Base-by-base conservation (phyloP, 1,284 basidiomycete genomes). In the Ustilago nuda region DNA sequence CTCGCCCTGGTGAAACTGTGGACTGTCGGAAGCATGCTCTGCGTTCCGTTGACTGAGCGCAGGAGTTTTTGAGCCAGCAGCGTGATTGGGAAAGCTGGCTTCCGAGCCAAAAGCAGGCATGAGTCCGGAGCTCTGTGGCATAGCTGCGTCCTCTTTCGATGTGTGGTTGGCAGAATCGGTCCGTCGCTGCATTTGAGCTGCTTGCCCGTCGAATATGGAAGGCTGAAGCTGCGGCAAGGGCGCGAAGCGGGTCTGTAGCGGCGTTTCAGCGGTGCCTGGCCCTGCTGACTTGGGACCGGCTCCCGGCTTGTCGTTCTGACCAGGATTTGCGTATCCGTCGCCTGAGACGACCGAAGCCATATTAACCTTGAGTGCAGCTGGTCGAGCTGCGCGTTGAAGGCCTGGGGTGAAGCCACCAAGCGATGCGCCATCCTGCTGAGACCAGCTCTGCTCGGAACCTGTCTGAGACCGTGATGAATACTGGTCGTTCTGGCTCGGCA, bases 81-180 rank as follows among this genome's bases (percentile, higher is more conserved):
- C 55, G 8, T 46, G 46, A 30, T 54, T 51, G 39, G 59, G 50
- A n/a, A 57, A 65, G 51, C 56, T 56, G 11, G 53, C 46, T 19
- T 72, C 68, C n/a, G 73, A 59, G 51, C 73, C 73, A n/a, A 76
- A 76, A 4, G 73, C 73, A 5, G 73, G 68, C 73, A 76, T 76
- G 30, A 76, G 62, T 9, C 36, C 58, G 39, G 66, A 51, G 27
- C 33, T 64, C 13, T 55, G 8, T 8, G 53, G 61, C 61, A 63
- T 57, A 43, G 46, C n/a, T 8, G 54, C 54, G 32, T 72, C 65
- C 33, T 61, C 33, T 46, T 60, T n/a, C 13, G 48, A 9, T 33
- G 52, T 33, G 0, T 37, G 39, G 23, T 48, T 45, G 56, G 13
- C 53, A 15, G 41, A 46, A 12, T 55, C 43, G 13, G 53, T 48